Evolutionary conservation across 2,329 filamentous ascomycete species (phyloP), one percentile per base, ranked within the genome.

Genomic region (Trichophyton benhamiae): DNA sequence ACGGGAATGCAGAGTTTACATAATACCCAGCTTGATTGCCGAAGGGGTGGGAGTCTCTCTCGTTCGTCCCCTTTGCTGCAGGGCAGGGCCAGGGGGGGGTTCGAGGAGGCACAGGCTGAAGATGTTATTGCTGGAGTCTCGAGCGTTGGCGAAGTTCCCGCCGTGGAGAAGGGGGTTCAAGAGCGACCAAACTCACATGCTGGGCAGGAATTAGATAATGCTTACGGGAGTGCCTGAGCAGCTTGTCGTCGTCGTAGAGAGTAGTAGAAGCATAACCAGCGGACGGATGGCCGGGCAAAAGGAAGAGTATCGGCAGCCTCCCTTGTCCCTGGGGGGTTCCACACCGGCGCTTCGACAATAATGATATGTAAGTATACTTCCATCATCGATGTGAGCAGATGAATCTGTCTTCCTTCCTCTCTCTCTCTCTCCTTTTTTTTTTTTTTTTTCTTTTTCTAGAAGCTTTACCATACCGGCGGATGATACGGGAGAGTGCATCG

Each of bases 11-110:
- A 49, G 20, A n/a, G 49, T 55, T 42, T 55, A 55, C 49, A 55
- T 55, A 55, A 55, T 55, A 55, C 49, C 49, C 49, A 20, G 49
- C 30, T 55, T 55, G 49, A 55, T 55, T 55, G 49, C 49, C 49
- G 49, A 55, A 22, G 13, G 20, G 17, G 33, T 36, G 33, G 33
- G 33, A 36, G 33, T 36, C 7, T 36, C 33, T 36, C 33, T 36
- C 41, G 5, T 42, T 17, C n/a, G 9, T 42, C 41, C n/a, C 7
- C n/a, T 22, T 25, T 25, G 20, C 46, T 49, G 46, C 46, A 49
- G 46, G 46, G 46, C 20, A 49, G 46, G 46, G 20, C 8, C 8
- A 20, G 25, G 8, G 27, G 22, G 22, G 13, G 20, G 25, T 27
- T 27, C 25, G 6, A 33, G 25, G 17, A n/a, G 11, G 49, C 15